Percentiles rank a stretch among this genome's conserved stretches.
Conservation (phyloP, 2,329 filamentous ascomycete genomes). For the Ceratocystis diversiconidia region DNA sequence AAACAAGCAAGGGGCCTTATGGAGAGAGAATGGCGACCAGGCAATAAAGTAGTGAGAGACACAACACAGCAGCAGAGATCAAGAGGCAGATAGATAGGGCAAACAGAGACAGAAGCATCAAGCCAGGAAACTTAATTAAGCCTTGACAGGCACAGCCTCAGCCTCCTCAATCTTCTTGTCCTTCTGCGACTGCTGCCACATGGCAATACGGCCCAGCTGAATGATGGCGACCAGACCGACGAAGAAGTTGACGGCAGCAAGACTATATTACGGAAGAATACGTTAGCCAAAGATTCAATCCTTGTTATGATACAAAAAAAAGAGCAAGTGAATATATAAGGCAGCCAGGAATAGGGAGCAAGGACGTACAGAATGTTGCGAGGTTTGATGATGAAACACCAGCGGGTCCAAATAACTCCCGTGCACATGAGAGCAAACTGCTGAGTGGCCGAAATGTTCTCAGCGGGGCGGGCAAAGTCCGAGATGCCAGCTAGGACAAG, state of each 20-base stretch:
- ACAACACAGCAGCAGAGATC: neutral
- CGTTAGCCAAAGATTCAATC: constrained; percentile 6
- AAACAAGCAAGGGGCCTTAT: too few relatives aligned
- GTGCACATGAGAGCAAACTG: constrained; percentile 83
- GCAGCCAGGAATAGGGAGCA: neutral
- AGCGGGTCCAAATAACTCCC: constrained; percentile 93
- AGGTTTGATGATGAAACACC: constrained; percentile 95
- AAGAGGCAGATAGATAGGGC: neutral
- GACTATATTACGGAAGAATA: constrained; percentile 31
- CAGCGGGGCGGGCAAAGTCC: constrained; percentile 80
- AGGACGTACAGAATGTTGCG: constrained; percentile 67
- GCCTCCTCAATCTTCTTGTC: constrained; percentile 23
- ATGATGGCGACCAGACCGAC: constrained; percentile 74
- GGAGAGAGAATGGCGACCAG: too few relatives aligned
- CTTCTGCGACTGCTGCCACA: constrained; percentile 45
- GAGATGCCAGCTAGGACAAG: constrained; percentile 84
- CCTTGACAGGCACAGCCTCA: constrained; percentile 19
- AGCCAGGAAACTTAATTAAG: constrained; percentile 17
- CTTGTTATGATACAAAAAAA: too few relatives aligned
- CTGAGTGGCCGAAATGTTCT: constrained; percentile 85
- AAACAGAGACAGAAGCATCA: neutral
- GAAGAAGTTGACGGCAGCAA: constrained; percentile 97
- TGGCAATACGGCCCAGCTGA: constrained; percentile 64
- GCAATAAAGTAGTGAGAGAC: too few relatives aligned
- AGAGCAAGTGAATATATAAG: too few relatives aligned